Evolutionary conservation across 2,329 filamentous ascomycete genomes (phyloP).

Genomic region (Alternaria brassicae): DNA sequence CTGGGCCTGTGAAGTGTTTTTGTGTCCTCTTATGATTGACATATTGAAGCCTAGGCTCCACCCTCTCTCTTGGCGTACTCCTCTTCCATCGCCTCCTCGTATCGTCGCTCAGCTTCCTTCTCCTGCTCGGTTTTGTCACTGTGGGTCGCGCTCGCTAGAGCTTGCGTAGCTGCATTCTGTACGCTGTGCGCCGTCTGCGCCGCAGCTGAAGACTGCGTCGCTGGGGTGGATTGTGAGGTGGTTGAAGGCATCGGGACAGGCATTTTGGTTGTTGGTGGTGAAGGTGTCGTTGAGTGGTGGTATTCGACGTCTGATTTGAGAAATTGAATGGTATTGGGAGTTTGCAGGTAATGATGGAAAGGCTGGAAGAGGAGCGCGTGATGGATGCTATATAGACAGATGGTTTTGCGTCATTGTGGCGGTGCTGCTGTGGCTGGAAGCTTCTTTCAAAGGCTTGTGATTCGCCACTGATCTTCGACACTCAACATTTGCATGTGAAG

Average conservation of each 20-base stretch:
- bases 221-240: constrained; percentile 18
- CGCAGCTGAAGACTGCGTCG: constrained; percentile 27
- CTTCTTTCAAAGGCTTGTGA: constrained; percentile 24
- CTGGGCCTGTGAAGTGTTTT: neutral
- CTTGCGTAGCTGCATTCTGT: constrained; percentile 32
- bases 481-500: neutral
- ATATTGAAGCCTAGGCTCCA: constrained; percentile 34
- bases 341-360: neutral
- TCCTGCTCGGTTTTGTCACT: constrained; percentile 42
- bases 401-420: constrained; percentile 37
- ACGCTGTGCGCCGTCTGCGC: constrained; percentile 37
- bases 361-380: neutral
- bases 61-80: constrained; percentile 52
- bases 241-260: constrained; percentile 38
- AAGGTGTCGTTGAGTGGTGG: neutral
- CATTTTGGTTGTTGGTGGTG: constrained; percentile 23
- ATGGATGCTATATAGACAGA: neutral
- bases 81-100: constrained; percentile 51
- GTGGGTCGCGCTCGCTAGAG: constrained; percentile 35
- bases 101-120: constrained; percentile 43
- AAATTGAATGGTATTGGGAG: neutral
- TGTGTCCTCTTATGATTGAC: neutral
- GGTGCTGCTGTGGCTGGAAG: constrained; percentile 36
- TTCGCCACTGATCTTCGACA: constrained; percentile 15
- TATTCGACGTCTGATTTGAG: neutral